Base-by-base conservation (phyloP, 2,329 filamentous ascomycete genomes). In the Pyricularia grisea region DNA sequence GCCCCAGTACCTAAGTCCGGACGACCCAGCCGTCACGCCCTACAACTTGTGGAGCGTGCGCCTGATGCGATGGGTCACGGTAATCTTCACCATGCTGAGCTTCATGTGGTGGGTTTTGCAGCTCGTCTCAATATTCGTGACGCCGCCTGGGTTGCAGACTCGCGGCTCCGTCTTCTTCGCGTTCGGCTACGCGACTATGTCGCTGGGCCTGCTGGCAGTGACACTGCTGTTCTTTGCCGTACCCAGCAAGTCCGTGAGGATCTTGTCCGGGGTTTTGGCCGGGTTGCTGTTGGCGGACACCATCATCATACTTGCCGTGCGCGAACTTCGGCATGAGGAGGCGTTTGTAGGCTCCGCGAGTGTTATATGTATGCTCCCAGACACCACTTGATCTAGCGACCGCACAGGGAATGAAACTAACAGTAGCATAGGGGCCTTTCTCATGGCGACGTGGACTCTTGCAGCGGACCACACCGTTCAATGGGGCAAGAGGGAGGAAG, bases 11-110 rank as follows among this genome's bases (percentile, higher is more conserved):
- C 82, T 94, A 68, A 91, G 90, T 74, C 91, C 91, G 14, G 90
- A 93, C 81, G 91, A 94, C 76, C 92, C 91, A 76, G 91, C 91
- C 72, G 92, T 97, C 79, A 92, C 93, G 3, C 95, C 95, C 0
- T 97, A 97, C 81, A 99, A 99, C 74, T 87, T 98, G 55, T 97
- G 93, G 90, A 92, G 88, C 70, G 91, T 99, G 67, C 90, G 95
- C 23, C 87, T 91, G 65, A 83, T 95, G 68, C 88, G 93, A 76
- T 92, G 89, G 76, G 78, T 95, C 71, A 94, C 93, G 5, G 83
- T 97, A 69, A 74, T 92, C 55, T 92, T 97, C 75, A 83, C 94
- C 25, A 78, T 88, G 67, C 77, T 94, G 73, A 92, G 89, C 69
- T 93, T 96, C 75, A 75, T 93, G n/a, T 98, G 94, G 94, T 98